Evolutionary conservation across 73 alveolate species (phyloP).

Genomic region (Paramecium bursaria): DNA sequence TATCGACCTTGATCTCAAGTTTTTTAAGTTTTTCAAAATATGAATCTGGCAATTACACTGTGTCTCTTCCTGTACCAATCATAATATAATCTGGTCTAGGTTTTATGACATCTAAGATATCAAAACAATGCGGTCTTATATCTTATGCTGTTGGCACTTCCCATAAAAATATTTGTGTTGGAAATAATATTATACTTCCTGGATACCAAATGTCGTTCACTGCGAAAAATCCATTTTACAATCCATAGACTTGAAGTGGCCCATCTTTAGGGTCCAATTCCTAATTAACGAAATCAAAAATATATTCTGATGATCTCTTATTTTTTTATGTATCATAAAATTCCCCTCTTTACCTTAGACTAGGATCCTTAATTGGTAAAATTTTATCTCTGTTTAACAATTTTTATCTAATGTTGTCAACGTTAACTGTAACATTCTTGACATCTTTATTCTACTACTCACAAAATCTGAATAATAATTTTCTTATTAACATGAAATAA

Average conservation of each 20-base stretch:
- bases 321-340: conserved; percentile 65
- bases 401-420: conserved; percentile 6
- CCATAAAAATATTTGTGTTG: conserved; percentile 65
- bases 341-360: conserved; percentile 33
- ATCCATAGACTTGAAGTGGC: conserved; percentile 63
- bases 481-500: too few species aligned
- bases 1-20: conserved; percentile 54
- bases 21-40: conserved; percentile 57
- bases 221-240: conserved; percentile 67
- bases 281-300: conserved; percentile 61
- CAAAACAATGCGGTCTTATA: conserved; percentile 68
- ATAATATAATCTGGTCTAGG: conserved; percentile 67
- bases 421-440: background rate
- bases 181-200: conserved; percentile 66
- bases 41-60: conserved; percentile 60
- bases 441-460: conserved; percentile 27
- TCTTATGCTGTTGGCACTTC: conserved; percentile 69
- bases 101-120: conserved; percentile 64
- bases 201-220: conserved; percentile 71
- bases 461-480: too few species aligned
- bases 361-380: conserved; percentile 51
- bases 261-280: conserved; percentile 8
- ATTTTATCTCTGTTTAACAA: conserved; percentile 58
- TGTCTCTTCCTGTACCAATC: conserved; percentile 72
- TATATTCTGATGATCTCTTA: conserved; percentile 58